These are phyloP conservation scores for Bjerkandera adusta DNA, from an alignment of 1,284 basidiomycete genomes.

Conservation along the genomic window DNA sequence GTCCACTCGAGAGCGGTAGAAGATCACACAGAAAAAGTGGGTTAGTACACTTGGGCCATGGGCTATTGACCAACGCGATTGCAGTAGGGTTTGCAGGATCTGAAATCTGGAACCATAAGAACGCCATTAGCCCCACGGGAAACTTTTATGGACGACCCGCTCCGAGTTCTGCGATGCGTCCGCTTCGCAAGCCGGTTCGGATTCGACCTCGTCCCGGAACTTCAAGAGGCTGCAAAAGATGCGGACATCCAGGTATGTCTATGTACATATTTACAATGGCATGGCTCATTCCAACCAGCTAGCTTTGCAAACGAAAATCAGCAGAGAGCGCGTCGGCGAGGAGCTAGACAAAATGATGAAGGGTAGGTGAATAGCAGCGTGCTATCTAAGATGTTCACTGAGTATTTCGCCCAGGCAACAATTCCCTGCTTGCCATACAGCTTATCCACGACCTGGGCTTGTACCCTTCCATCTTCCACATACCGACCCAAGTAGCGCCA, in stretches of 20 bases:
- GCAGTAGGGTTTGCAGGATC: slow-evolving; percentile 78
- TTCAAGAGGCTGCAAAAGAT: slow-evolving; percentile 67
- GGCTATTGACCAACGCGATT: slow-evolving; percentile 3
- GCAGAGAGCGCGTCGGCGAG: slow-evolving; percentile 86
- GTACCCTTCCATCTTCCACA: slow-evolving; percentile 69
- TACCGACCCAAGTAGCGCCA: slow-evolving; percentile 44
- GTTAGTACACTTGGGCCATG: neutral
- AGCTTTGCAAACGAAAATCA: slow-evolving; percentile 77
- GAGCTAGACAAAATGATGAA: slow-evolving; percentile 92
- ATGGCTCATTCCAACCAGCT: slow-evolving; percentile 40
- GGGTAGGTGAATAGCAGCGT: too few species aligned
- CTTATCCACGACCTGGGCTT: slow-evolving; percentile 72
- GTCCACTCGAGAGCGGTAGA: slow-evolving; percentile 88
- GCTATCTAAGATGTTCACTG: too few species aligned
- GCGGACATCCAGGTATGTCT: slow-evolving; percentile 64
- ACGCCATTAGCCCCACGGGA: slow-evolving; percentile 87
- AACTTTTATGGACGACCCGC: slow-evolving; percentile 94
- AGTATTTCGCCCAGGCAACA: slow-evolving; percentile 45
- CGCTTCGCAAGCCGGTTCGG: slow-evolving; percentile 91
- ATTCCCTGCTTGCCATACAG: slow-evolving; percentile 73
- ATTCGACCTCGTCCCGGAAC: slow-evolving; percentile 76
- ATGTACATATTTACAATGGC: slow-evolving; percentile 2
- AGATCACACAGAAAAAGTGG: slow-evolving; percentile 82
- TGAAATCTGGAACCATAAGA: slow-evolving; percentile 78
- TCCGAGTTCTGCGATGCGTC: slow-evolving; percentile 88